Evolutionary conservation across 768 basidiomycete species (phyloP), one percentile per base, ranked within the genome.

Genomic region (Psilocybe cyanescens): DNA sequence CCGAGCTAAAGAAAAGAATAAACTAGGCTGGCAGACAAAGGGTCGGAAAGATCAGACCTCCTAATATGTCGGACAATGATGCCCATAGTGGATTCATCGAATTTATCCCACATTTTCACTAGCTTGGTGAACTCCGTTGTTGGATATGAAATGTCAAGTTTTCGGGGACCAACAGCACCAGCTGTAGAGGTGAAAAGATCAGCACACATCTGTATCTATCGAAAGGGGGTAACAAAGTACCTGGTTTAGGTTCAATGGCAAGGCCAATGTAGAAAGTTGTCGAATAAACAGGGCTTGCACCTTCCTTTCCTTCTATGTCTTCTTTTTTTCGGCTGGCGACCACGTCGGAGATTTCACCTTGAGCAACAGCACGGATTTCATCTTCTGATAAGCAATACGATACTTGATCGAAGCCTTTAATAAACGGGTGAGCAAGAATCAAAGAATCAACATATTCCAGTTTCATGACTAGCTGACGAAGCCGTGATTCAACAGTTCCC

Each of bases 211-310:
- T 12, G 41, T 19, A 63, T 54, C 24, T 49, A 24, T 35, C 12
- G 37, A 64, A 30, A 55, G 53, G 63, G 5, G 59, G 55, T 52
- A 53, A 51, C 67, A 50, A 60, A 53, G 64, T 78, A 97, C 96
- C 84, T 77, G 88, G 91, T 78, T 90, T 96, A 58, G 94, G 91
- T 73, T 95, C 91, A 63, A 99, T 92, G 47, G 88, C 86, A 58
- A 99, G 84, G 17, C 97, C 97, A 65, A 99, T 95, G 71, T 97
- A 99, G 76, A 97, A 99, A 1, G 92, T 94, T n/a, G 95, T 95
- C n/a, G 95, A 92, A 72, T 91, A 86, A 8, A 98, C 92, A n/a
- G 86, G 81, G 47, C 88, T 86, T 46, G 85, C 84, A 59, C 89
- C 91, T 62, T 91, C 87, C 68, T 88, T 87, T 66, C 83, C 87